phyloP scores from a whole-genome alignment of 768 basidiomycete genomes.

The Psilocybe azurescens region DNA sequence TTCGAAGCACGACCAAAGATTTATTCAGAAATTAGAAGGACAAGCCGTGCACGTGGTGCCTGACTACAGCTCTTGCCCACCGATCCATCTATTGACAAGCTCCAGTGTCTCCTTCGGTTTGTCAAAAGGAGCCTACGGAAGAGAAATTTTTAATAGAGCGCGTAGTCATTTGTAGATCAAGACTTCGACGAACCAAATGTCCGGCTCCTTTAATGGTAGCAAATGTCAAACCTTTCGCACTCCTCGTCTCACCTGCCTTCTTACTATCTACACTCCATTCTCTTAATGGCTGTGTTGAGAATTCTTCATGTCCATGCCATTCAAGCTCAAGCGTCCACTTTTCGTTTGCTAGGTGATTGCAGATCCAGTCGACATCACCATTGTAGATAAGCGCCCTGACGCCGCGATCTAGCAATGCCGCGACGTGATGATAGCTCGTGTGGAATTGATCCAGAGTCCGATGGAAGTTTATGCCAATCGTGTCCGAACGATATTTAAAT shows the following conservation, averaged over 20 bases:
- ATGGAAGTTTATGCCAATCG: constrained; percentile 55
- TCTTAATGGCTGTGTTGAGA: constrained; percentile 43
- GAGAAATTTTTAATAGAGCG: not conserved
- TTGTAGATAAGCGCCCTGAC: constrained; percentile 73
- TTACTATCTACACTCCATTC: constrained; percentile 63
- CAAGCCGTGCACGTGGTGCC: not conserved
- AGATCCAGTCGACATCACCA: constrained; percentile 74
- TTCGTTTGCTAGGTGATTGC: constrained; percentile 80
- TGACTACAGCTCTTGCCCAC: constrained; percentile 23
- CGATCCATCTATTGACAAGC: constrained; percentile 54
- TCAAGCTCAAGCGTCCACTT: constrained; percentile 70
- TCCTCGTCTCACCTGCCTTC: constrained; percentile 41
- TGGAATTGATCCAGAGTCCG: constrained; percentile 45
- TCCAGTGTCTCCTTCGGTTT: constrained; percentile 57
- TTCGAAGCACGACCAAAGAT: too few relatives aligned
- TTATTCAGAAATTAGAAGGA: not conserved
- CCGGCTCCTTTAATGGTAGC: constrained; percentile 69
- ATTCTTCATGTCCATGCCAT: constrained; percentile 66
- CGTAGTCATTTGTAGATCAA: not conserved
- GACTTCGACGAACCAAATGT: constrained; percentile 56
- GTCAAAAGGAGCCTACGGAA: constrained; percentile 59
- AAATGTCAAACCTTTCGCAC: constrained; percentile 60
- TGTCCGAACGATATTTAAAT: constrained; percentile 35
- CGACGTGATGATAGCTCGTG: constrained; percentile 60
- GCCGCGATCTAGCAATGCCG: constrained; percentile 72